Percentiles rank a stretch among this genome's conserved stretches.
These are phyloP conservation scores for Xylaria multiplex DNA, from an alignment of 2,329 filamentous ascomycete genomes.

Conservation along the genomic window DNA sequence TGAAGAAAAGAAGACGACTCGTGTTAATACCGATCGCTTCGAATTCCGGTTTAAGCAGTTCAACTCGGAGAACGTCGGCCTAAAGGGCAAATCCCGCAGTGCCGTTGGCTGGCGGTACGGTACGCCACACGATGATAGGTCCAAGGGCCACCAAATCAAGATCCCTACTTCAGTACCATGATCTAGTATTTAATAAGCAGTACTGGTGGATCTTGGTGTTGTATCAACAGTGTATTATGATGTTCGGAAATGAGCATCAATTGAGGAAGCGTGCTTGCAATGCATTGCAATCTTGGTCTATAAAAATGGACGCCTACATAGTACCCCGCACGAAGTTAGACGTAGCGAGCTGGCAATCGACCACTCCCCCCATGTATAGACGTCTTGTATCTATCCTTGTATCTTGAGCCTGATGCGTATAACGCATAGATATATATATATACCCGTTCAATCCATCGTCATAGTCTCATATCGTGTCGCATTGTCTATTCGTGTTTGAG, in stretches of 20 bases:
- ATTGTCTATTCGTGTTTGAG: constrained; percentile 14
- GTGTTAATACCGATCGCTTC: constrained; percentile 62
- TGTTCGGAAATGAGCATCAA: constrained; percentile 15
- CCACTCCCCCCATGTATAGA: constrained; percentile 38
- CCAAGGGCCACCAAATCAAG: constrained; percentile 70
- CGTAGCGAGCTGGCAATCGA: constrained; percentile 22
- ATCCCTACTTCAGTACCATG: constrained; percentile 71
- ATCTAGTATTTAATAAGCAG: constrained; percentile 35
- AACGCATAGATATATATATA: constrained; percentile 40
- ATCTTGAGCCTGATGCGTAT: constrained; percentile 28
- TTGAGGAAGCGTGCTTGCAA: constrained; percentile 16
- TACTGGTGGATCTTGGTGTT: constrained; percentile 19
- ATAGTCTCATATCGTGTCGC: constrained; percentile 6
- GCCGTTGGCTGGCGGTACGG: constrained; percentile 73
- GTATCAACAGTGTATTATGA: constrained; percentile 44
- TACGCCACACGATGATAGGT: constrained; percentile 69
- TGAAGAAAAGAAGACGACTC: constrained; percentile 54
- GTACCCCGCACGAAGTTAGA: constrained; percentile 8
- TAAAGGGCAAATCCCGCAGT: constrained; percentile 60
- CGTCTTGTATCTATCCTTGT: constrained; percentile 28
- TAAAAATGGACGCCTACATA: constrained; percentile 13
- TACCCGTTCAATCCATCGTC: constrained; percentile 32
- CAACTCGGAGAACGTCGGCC: constrained; percentile 66
- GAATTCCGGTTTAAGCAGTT: constrained; percentile 72
- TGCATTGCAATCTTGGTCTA: constrained; percentile 26